Conservation (phyloP, 768 basidiomycete species). For the Pulveroboletus ravenelii region DNA sequence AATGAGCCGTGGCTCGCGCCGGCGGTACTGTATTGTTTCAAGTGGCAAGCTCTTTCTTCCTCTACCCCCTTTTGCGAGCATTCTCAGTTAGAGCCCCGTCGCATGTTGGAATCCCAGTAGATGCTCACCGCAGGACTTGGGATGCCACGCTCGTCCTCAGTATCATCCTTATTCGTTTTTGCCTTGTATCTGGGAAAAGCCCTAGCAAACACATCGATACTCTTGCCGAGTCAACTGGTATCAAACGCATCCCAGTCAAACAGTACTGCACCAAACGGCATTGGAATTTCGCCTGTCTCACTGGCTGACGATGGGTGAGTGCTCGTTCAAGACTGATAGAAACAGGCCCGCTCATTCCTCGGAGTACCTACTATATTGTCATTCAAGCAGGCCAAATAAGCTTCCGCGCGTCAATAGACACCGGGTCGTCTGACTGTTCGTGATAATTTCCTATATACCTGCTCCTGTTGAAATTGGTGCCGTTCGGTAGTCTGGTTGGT, state of each 20-base stretch:
- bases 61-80: not conserved
- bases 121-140: slow-evolving; percentile 2
- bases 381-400: slow-evolving; percentile 56
- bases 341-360: slow-evolving; percentile 4
- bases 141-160: slow-evolving; percentile 20
- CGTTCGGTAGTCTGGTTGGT: slow-evolving; percentile 59
- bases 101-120: slow-evolving; percentile 21
- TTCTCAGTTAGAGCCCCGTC: not conserved
- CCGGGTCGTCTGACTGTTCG: slow-evolving; percentile 47
- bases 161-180: slow-evolving; percentile 5
- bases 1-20: too few species aligned
- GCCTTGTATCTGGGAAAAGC: slow-evolving; percentile 7
- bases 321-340: slow-evolving; percentile 31
- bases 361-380: slow-evolving; percentile 64
- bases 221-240: slow-evolving; percentile 6
- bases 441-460: not conserved
- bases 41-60: not conserved
- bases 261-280: slow-evolving; percentile 23
- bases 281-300: slow-evolving; percentile 42
- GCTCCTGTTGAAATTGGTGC: not conserved
- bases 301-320: slow-evolving; percentile 45
- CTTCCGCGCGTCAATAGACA: slow-evolving; percentile 70
- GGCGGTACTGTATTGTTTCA: not conserved
- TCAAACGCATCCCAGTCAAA: slow-evolving; percentile 14
- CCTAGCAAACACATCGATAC: not conserved